These are phyloP conservation scores for Glycine latifolia DNA, from an alignment of 306 rosid genomes.

Conservation along the genomic window DNA sequence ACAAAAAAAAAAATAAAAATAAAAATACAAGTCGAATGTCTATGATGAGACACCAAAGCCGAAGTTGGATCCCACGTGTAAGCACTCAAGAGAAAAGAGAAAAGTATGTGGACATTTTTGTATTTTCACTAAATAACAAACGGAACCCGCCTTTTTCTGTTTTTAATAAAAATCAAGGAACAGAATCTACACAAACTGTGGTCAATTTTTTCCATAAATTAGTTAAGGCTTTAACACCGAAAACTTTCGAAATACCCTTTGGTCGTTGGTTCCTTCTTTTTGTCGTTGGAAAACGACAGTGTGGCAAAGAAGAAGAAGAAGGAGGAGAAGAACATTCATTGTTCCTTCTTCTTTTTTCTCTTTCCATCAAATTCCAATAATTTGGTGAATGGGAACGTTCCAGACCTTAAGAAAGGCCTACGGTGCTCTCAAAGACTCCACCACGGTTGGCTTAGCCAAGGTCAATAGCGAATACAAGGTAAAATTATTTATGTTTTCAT, in stretches of 20 bases:
- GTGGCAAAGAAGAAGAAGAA: slow-evolving; percentile 46
- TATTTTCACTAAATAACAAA: neutral
- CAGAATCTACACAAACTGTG: neutral
- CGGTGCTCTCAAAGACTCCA: slow-evolving; percentile 95
- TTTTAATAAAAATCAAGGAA: neutral
- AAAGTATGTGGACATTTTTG: slow-evolving; percentile 1
- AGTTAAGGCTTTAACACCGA: neutral
- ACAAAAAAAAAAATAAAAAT: too few species aligned
- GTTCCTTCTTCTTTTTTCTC: slow-evolving; percentile 56
- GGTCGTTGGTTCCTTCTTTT: slow-evolving; percentile 24
- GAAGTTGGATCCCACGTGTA: slow-evolving; percentile 16
- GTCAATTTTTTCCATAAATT: slow-evolving; percentile 17
- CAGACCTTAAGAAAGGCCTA: slow-evolving; percentile 82
- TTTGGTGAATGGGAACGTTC: slow-evolving; percentile 75
- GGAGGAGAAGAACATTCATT: slow-evolving; percentile 38
- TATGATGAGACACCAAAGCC: neutral
- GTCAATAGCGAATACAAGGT: slow-evolving; percentile 96
- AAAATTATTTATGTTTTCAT: neutral
- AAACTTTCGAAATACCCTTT: slow-evolving; percentile 41
- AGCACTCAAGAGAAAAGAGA: neutral
- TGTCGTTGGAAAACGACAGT: slow-evolving; percentile 52
- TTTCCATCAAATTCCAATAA: slow-evolving; percentile 10
- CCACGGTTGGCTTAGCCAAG: slow-evolving; percentile 98
- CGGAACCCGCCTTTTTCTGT: slow-evolving; percentile 28
- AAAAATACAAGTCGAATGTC: too few species aligned